Conservation (phyloP, 345 rosid genomes). For the Brassica cretica region DNA sequence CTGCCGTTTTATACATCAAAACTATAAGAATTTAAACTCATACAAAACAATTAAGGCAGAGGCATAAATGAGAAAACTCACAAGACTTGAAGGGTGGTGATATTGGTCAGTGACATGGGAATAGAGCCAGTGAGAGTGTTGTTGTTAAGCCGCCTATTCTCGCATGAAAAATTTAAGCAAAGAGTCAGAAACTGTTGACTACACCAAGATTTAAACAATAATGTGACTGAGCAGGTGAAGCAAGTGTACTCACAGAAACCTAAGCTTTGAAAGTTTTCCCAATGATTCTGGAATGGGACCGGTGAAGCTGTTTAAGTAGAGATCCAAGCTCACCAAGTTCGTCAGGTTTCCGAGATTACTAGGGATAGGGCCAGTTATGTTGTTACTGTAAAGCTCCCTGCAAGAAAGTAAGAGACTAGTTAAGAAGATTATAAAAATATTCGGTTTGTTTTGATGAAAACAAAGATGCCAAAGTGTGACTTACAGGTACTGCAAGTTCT, state of each 20-base stretch:
- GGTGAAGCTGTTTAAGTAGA: conserved; percentile 82
- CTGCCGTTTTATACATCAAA: conserved; percentile 38
- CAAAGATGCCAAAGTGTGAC: conserved; percentile 25
- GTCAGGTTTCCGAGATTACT: conserved; percentile 94
- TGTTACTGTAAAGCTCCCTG: conserved; percentile 99
- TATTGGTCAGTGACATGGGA: conserved; percentile 87
- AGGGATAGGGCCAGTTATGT: conserved; percentile 85
- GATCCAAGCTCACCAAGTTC: conserved; percentile 97
- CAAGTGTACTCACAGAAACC: conserved; percentile 78
- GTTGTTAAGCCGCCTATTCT: conserved; percentile 96
- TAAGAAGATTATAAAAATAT: neutral
- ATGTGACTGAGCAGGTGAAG: conserved; percentile 13
- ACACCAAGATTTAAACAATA: conserved; percentile 7
- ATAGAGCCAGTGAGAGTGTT: conserved; percentile 81
- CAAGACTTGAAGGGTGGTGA: conserved; percentile 91
- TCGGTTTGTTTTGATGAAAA: neutral
- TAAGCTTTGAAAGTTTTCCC: conserved; percentile 83
- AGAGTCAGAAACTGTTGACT: conserved; percentile 19
- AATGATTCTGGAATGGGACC: conserved; percentile 89
- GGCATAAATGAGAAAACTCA: conserved; percentile 45
- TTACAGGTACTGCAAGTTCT: conserved; percentile 93
- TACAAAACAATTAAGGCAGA: neutral
- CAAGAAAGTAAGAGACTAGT: neutral
- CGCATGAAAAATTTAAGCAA: conserved; percentile 38
- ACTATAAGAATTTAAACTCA: conserved; percentile 9